Evolutionary conservation across 225 moss, liverwort and hornwort species (phyloP).

Genomic region (Anthoceros angustus): DNA sequence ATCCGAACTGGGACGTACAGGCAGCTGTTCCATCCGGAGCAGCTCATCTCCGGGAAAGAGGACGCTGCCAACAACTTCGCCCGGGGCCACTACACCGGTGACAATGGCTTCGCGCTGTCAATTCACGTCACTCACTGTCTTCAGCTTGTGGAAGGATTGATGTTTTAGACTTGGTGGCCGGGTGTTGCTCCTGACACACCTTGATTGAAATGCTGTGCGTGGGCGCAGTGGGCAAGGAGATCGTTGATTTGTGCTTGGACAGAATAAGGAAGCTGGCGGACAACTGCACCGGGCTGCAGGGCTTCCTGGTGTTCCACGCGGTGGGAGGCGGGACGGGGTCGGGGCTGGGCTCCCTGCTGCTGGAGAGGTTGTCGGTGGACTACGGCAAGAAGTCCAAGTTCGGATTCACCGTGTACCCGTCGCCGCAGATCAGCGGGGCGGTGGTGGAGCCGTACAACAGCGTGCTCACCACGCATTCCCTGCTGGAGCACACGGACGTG

Average conservation of each 20-base stretch:
- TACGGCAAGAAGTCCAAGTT: conserved; percentile 3
- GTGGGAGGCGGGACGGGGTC: background rate
- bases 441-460: conserved; percentile 5
- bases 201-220: too few relatives aligned
- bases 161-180: too few relatives aligned
- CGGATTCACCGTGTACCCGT: conserved; percentile 5
- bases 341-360: background rate
- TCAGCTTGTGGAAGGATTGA: too few relatives aligned
- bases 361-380: conserved; percentile 4
- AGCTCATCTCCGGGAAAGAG: too few relatives aligned
- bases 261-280: background rate
- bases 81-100: too few relatives aligned
- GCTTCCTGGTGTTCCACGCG: conserved; percentile 4
- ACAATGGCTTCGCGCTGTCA: too few relatives aligned
- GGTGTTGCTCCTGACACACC: too few relatives aligned
- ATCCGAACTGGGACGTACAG: too few relatives aligned
- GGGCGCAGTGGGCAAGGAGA: conserved; percentile 1
- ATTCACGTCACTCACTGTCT: too few relatives aligned
- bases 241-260: background rate
- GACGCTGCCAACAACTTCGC: too few relatives aligned
- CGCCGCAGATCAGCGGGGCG: conserved; percentile 1
- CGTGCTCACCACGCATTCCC: conserved; percentile 3
- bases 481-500: conserved; percentile 3
- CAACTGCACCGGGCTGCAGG: conserved; percentile 4
- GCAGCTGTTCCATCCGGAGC: too few relatives aligned